A percentile compares a stretch with the other conserved stretches of the same genome.
Evolutionary conservation across 2,329 filamentous ascomycete species (phyloP).

Genomic region (Neoascochyta sp.): DNA sequence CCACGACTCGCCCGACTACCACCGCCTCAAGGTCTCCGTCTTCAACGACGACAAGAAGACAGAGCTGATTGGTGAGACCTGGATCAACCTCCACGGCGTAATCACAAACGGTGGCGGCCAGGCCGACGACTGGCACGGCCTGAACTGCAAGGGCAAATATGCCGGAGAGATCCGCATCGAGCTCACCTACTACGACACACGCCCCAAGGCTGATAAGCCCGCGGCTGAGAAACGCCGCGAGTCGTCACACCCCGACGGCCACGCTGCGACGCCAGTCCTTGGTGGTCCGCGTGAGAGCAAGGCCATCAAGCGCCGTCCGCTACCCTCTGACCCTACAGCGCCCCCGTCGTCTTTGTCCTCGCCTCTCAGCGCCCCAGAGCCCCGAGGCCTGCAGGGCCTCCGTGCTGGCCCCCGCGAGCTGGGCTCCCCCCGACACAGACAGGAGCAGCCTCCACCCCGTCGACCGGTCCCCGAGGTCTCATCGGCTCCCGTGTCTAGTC

Average conservation of each 20-base stretch:
- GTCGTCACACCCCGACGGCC: conserved; percentile 30
- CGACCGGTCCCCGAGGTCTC: conserved; percentile 29
- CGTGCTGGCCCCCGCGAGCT: conserved; percentile 34
- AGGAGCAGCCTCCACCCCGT: conserved; percentile 21
- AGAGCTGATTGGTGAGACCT: conserved; percentile 91
- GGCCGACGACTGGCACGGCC: conserved; percentile 83
- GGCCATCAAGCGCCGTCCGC: conserved; percentile 74
- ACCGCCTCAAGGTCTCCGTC: conserved; percentile 88
- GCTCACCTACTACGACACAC: conserved; percentile 90
- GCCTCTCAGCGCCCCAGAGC: conserved; percentile 28
- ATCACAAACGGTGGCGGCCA: conserved; percentile 86
- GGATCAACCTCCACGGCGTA: conserved; percentile 78
- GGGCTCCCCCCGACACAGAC: conserved; percentile 32
- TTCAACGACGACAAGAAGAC: conserved; percentile 99
- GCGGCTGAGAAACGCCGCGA: conserved; percentile 53
- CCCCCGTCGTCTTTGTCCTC: conserved; percentile 42
- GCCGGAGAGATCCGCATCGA: conserved; percentile 93
- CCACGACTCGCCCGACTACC: conserved; percentile 94
- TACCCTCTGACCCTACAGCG: conserved; percentile 72
- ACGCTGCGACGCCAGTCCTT: conserved; percentile 40
- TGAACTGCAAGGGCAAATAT: conserved; percentile 89
- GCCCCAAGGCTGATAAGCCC: conserved; percentile 74
- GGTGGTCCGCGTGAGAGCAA: conserved; percentile 53
- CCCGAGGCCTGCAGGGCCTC: conserved; percentile 26
- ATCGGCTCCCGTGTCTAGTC: conserved; percentile 15